Base-by-base conservation (phyloP, 2,329 filamentous ascomycete genomes). In the Cordyceps militaris region DNA sequence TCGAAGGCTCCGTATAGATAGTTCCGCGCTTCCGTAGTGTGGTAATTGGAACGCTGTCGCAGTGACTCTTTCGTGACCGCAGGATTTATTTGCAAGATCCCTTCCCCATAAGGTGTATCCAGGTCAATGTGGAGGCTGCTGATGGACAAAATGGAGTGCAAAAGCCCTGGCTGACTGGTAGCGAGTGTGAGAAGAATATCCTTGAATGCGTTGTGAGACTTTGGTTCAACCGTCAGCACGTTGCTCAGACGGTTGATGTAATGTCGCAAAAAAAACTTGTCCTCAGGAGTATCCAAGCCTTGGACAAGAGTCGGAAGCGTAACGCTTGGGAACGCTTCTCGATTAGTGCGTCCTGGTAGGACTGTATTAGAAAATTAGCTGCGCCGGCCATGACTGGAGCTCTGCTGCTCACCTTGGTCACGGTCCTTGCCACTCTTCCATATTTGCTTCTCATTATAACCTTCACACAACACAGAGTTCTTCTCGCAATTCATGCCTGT, bases 401-500 rank as follows among this genome's bases (percentile, higher is more conserved):
- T 43, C 6, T 14, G 11, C 3, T 30, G 64, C 73, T 63, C 75
- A 83, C 82, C 82, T 74, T 90, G 85, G 74, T 88, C 85, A 34
- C 80, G 87, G 70, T 93, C 88, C 68, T 84, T 90, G 28, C 91
- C 90, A 67, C 89, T 92, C 70, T 86, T 90, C 91, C 91, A 96
- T 54, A 91, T 82, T 59, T 89, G 87, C 69, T 91, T 91, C 61
- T 90, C 87, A 52, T 89, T 89, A 67, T 96, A 96, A 13, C 91
- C 91, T 72, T 96, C 91, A 68, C 91, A 96, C 13, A 92, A 84
- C 13, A 96, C 89, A 9, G 91, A 90, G 69, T 96, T 96, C 78
- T 96, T 96, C 73, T 94, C 87, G 67, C 91, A 96, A 66, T 95
- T 95, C 71, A 90, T 79, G 65, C 89, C 87, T 91, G 58, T 58